phyloP scores from a whole-genome alignment of 2,329 filamentous ascomycete species.

The Alternaria alternata region DNA sequence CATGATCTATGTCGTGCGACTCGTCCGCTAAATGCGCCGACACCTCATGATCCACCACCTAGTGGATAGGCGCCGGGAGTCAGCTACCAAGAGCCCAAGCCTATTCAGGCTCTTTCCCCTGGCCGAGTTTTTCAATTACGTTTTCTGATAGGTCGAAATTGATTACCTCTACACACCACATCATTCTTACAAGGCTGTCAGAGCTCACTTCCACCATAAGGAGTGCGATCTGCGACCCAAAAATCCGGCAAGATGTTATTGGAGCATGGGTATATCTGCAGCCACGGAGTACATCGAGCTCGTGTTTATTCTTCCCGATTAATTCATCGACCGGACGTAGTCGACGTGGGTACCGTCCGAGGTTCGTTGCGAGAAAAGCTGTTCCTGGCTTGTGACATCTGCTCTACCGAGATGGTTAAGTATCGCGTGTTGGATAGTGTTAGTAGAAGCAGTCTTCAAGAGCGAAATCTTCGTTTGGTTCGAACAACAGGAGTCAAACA shows the following conservation, averaged over 20 bases:
- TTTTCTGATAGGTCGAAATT: conserved; percentile 14
- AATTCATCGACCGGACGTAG: conserved; percentile 27
- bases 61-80: conserved; percentile 17
- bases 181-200: conserved; percentile 7
- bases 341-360: conserved; percentile 23
- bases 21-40: conserved; percentile 11
- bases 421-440: conserved; percentile 14
- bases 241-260: conserved; percentile 4
- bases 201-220: conserved; percentile 8
- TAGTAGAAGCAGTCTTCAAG: background rate
- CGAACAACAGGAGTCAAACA: background rate
- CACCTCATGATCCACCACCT: conserved; percentile 15
- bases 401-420: conserved; percentile 7
- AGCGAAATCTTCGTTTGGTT: background rate
- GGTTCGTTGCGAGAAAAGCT: conserved; percentile 17
- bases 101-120: conserved; percentile 17
- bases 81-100: conserved; percentile 2
- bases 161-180: background rate
- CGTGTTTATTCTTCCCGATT: conserved; percentile 5
- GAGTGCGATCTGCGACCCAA: conserved; percentile 17
- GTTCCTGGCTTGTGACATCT: conserved; percentile 28
- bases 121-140: conserved; percentile 7
- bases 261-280: conserved; percentile 28
- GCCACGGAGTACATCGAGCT: conserved; percentile 22
- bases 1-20: background rate